phyloP scores from a whole-genome alignment of 2,329 filamentous ascomycete species.

The Paraphaeosphaeria minitans region DNA sequence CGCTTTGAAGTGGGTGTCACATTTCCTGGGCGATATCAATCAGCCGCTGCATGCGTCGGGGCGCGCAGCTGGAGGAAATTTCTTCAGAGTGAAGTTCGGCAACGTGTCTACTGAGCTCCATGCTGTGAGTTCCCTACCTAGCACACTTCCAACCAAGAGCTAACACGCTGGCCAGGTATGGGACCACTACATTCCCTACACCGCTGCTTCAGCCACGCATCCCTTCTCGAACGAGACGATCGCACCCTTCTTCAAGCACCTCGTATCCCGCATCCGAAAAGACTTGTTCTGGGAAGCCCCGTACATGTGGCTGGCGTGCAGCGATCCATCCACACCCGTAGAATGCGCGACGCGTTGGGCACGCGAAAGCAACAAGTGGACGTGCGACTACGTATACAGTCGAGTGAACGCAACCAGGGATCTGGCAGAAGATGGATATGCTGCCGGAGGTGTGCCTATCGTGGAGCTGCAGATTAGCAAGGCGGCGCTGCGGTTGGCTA shows the following conservation, averaged over 20 bases:
- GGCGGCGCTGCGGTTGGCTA: constrained; percentile 45
- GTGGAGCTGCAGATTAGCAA: constrained; percentile 51
- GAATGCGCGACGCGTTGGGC: constrained; percentile 47
- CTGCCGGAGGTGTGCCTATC: constrained; percentile 45
- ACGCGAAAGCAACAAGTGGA: constrained; percentile 47
- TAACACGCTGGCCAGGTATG: constrained; percentile 42
- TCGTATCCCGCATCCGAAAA: constrained; percentile 43
- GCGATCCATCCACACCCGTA: constrained; percentile 36
- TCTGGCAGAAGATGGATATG: constrained; percentile 45
- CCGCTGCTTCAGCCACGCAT: constrained; percentile 38
- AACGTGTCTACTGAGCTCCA: constrained; percentile 43
- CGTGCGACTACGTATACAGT: constrained; percentile 48
- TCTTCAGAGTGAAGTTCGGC: constrained; percentile 45
- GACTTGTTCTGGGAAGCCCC: constrained; percentile 45
- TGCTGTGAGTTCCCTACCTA: constrained; percentile 33
- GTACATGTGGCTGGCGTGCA: constrained; percentile 45
- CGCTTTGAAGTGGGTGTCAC: constrained; percentile 50
- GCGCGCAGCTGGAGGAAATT: constrained; percentile 46
- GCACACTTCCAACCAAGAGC: neutral
- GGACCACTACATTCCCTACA: constrained; percentile 48
- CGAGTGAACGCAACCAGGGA: constrained; percentile 38
- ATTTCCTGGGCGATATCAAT: constrained; percentile 50
- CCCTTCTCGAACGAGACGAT: constrained; percentile 45
- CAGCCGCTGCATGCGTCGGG: constrained; percentile 51
- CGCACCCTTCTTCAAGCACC: constrained; percentile 41